These are phyloP conservation scores for Suillus sp. DNA, from an alignment of 768 basidiomycete genomes.

Conservation along the genomic window DNA sequence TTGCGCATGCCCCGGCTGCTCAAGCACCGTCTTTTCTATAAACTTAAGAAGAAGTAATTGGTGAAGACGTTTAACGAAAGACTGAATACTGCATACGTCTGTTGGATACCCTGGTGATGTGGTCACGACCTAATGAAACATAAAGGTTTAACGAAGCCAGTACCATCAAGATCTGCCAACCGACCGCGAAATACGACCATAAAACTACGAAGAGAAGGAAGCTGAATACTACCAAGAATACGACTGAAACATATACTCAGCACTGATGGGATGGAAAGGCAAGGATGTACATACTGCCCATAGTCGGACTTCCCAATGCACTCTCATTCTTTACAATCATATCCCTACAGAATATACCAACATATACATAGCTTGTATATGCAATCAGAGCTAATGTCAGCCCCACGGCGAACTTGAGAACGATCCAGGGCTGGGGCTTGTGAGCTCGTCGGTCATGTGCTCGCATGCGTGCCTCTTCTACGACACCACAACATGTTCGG, in stretches of 20 bases:
- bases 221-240: conserved; percentile 61
- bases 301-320: conserved; percentile 48
- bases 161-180: conserved; percentile 20
- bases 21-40: conserved; percentile 20
- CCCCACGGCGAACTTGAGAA: conserved; percentile 66
- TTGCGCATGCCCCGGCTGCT: conserved; percentile 21
- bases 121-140: conserved; percentile 51
- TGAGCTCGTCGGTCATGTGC: conserved; percentile 39
- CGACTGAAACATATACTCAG: conserved; percentile 47
- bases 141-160: conserved; percentile 1
- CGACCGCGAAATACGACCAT: conserved; percentile 79
- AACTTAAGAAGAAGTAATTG: conserved; percentile 20
- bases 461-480: conserved; percentile 47
- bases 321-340: conserved; percentile 55
- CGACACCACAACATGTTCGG: conserved; percentile 49
- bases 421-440: conserved; percentile 72
- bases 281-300: conserved; percentile 63
- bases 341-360: conserved; percentile 67
- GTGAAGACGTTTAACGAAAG: conserved; percentile 12
- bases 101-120: conserved; percentile 71
- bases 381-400: conserved; percentile 61
- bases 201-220: conserved; percentile 68
- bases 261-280: not conserved
- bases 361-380: conserved; percentile 79
- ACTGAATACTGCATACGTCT: conserved; percentile 49